These are phyloP conservation scores for Ustilago cynodontis DNA, from an alignment of 1,284 basidiomycete species.

Conservation along the genomic window DNA sequence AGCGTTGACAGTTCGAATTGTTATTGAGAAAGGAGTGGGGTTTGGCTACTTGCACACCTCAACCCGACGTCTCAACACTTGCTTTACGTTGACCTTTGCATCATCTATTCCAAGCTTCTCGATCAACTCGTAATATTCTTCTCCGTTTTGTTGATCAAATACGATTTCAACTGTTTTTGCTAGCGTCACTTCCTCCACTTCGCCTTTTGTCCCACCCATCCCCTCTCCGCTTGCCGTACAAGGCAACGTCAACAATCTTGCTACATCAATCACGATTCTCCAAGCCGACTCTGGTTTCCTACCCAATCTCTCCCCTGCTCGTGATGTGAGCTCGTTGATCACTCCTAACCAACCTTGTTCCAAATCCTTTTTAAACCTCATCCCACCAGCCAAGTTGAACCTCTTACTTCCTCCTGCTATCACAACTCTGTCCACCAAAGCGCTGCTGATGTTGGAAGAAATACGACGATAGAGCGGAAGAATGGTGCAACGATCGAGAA, in stretches of 20 bases:
- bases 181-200: conserved; percentile 11
- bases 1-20: too few species aligned
- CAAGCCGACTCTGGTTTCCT: conserved; percentile 51
- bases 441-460: conserved; percentile 25
- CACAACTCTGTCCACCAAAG: conserved; percentile 61
- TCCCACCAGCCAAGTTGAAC: conserved; percentile 29
- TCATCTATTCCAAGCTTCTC: conserved; percentile 26
- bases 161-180: conserved; percentile 34
- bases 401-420: conserved; percentile 50
- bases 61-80: conserved; percentile 33
- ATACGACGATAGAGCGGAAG: conserved; percentile 59
- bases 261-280: conserved; percentile 38
- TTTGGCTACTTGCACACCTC: conserved; percentile 40
- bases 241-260: conserved; percentile 24
- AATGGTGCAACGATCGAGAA: conserved; percentile 45
- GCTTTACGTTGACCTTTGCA: conserved; percentile 25
- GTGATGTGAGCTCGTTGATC: conserved; percentile 23
- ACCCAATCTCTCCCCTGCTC: conserved; percentile 28
- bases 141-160: conserved; percentile 22
- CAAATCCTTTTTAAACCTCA: conserved; percentile 51
- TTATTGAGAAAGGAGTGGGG: too few species aligned
- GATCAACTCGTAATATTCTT: conserved; percentile 20
- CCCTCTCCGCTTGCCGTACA: background rate
- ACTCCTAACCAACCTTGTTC: conserved; percentile 61
- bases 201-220: too few species aligned